A percentile compares a stretch with the other conserved stretches of the same genome.
These are phyloP conservation scores for Chenopodium album DNA, from an alignment of 148 eudicot genomes.

Conservation along the genomic window DNA sequence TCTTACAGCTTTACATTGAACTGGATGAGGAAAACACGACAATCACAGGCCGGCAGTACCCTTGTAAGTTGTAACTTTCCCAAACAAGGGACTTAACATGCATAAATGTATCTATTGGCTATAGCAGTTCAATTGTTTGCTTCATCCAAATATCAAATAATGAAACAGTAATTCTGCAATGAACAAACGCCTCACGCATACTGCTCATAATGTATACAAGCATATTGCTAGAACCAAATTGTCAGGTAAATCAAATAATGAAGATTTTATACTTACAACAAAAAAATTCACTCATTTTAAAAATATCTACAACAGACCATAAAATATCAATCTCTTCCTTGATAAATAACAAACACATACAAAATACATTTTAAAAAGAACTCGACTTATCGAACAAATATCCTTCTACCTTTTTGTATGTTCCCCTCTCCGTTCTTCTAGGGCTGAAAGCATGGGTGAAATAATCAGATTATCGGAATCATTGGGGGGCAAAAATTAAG, in stretches of 20 bases:
- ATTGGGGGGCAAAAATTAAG: conserved; percentile 1
- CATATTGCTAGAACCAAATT: background rate
- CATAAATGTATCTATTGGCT: background rate
- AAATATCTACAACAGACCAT: conserved; percentile 20
- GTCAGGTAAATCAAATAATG: background rate
- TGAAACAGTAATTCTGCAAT: background rate
- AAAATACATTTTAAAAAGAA: conserved; percentile 1
- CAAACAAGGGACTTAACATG: no score
- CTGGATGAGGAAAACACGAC: background rate
- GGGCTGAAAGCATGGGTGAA: conserved; percentile 8
- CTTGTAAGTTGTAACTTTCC: no score
- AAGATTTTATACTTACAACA: conserved; percentile 19
- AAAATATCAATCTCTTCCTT: conserved; percentile 10
- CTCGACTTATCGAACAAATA: background rate
- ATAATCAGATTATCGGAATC: conserved; percentile 6
- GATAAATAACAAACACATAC: conserved; percentile 7
- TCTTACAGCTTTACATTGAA: background rate
- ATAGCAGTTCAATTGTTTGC: background rate
- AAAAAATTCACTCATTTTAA: conserved; percentile 11
- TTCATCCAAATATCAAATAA: background rate
- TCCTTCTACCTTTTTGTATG: conserved; percentile 9
- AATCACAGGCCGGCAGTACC: no score
- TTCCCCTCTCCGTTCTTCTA: background rate
- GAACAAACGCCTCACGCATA: background rate
- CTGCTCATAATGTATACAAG: background rate